Base-by-base conservation (phyloP, 169 alveolate species). In the Plasmodium coatneyi region DNA sequence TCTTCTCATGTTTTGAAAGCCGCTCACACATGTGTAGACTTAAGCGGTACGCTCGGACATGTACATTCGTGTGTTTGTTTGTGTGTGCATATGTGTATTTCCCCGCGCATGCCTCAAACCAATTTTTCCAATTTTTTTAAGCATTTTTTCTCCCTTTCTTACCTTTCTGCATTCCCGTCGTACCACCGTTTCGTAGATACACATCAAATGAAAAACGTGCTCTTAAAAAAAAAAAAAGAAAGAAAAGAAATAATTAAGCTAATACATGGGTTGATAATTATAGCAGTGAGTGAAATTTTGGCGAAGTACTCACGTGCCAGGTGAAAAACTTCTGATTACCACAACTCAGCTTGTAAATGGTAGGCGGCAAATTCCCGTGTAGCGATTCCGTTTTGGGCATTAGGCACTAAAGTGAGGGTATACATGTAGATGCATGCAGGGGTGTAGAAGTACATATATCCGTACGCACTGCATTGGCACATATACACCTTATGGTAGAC, bases 91-190 rank as follows among this genome's bases (percentile, higher is more conserved):
- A 34, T 30, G 22, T 30, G 82, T 30, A 74, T 43, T 22, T 74
- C 46, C 43, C 12, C 30, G 56, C 14, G 39, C 56, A 30, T 4
- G 14, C 32, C 16, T 10, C 25, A 74, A 36, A 74, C 34, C 30
- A 34, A 22, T 32, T 12, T 80, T 56, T 56, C 43, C 71, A 56
- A 5, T 41, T 70, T 83, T 39, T 83, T 74, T 82, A 56, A 22
- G 5, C 71, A n/a, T 54, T 82, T 82, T 81, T 54, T 39, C 25
- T 72, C 7, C 28, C 56, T 56, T 32, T 14, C 25, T n/a, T 71
- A 87, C 93, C 83, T 87, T 87, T 78, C 93, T 87, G 49, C 93
- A 87, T 78, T 87, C 93, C 22, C 93, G 34, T 14, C 93, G 54
- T 87, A 87, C 49, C 30, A 87, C 87, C 25, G 87, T 87, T 87